Conservation (phyloP, 164 flowering plant species). For the Aristolochia contorta region DNA sequence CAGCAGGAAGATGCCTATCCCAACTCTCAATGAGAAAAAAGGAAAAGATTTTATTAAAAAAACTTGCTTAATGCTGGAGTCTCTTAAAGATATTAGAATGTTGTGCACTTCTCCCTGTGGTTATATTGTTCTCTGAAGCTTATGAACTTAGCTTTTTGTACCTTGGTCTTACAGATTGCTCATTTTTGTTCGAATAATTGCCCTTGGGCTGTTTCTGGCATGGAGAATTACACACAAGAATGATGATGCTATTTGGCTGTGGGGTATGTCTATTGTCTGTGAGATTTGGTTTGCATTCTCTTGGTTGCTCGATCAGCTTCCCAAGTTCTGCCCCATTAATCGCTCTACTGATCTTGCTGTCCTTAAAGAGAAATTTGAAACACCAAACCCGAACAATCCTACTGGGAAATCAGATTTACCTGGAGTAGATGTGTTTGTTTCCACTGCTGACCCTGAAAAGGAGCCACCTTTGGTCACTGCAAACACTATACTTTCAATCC, state of each 20-base stretch:
- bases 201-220: constrained; percentile 48
- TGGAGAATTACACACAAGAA: constrained; percentile 74
- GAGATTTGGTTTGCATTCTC: constrained; percentile 94
- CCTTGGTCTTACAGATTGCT: constrained; percentile 37
- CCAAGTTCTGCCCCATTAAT: constrained; percentile 71
- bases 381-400: constrained; percentile 41
- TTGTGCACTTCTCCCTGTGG: background rate
- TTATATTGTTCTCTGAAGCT: background rate
- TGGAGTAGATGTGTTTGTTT: constrained; percentile 82
- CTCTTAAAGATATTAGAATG: background rate
- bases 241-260: constrained; percentile 77
- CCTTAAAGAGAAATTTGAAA: constrained; percentile 68
- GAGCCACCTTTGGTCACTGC: constrained; percentile 91
- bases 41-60: too few species aligned
- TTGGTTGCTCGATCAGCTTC: constrained; percentile 92
- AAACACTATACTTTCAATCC: constrained; percentile 82
- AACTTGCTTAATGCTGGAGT: background rate
- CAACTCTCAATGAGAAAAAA: too few species aligned
- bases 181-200: constrained; percentile 47
- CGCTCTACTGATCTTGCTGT: constrained; percentile 61
- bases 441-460: constrained; percentile 94
- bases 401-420: constrained; percentile 79
- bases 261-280: constrained; percentile 87
- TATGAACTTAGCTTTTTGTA: background rate
- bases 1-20: too few species aligned